Conservation (phyloP, 768 basidiomycete genomes). For the Pulveroboletus sp. region DNA sequence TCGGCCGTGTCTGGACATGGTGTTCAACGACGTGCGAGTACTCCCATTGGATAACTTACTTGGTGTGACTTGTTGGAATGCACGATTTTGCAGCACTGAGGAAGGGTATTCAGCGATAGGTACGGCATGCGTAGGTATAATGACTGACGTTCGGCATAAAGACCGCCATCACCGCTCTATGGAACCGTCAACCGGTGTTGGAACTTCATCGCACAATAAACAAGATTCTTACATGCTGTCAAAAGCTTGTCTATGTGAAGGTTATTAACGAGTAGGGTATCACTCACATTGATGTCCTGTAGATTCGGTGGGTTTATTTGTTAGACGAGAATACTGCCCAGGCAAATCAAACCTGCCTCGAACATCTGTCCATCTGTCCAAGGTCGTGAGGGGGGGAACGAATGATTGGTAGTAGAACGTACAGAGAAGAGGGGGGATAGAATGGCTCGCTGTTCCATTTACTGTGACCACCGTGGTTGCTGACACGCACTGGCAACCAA, state of each 20-base stretch:
- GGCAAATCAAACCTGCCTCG: constrained; percentile 38
- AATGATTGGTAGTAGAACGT: neutral
- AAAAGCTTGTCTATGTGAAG: neutral
- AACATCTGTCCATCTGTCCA: constrained; percentile 53
- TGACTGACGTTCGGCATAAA: constrained; percentile 56
- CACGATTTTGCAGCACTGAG: constrained; percentile 62
- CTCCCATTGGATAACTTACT: constrained; percentile 36
- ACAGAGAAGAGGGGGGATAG: constrained; percentile 53
- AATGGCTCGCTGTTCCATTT: constrained; percentile 46
- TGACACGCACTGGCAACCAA: no score
- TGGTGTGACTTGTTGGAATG: constrained; percentile 60
- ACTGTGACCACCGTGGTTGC: constrained; percentile 37
- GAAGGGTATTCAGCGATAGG: no score
- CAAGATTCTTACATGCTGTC: constrained; percentile 32
- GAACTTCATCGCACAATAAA: neutral
- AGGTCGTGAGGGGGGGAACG: neutral
- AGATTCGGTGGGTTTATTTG: neutral
- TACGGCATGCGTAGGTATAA: neutral
- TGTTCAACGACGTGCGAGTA: no score
- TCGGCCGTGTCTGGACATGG: no score
- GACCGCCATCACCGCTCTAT: constrained; percentile 63
- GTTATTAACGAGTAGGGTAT: neutral
- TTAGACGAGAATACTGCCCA: neutral
- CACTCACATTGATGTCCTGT: constrained; percentile 59
- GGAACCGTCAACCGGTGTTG: constrained; percentile 10